Evolutionary conservation across 1,139 yeast species (phyloP).

Genomic region (Kazachstania sp.): DNA sequence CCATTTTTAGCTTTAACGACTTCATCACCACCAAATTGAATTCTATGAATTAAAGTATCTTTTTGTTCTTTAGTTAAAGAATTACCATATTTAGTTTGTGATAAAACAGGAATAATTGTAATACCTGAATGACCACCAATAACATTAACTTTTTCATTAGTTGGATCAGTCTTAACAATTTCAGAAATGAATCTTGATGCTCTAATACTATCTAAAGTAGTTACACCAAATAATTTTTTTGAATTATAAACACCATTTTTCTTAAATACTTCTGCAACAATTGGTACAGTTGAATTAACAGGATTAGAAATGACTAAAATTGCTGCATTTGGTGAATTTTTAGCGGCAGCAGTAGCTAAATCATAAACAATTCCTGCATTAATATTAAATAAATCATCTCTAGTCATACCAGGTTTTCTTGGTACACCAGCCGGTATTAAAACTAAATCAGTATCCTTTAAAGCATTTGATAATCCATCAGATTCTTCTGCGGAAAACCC

Average conservation of each 20-base stretch:
- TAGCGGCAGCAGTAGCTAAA: constrained; percentile 83
- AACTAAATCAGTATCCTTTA: constrained; percentile 77
- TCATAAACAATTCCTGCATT: constrained; percentile 94
- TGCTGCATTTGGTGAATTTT: constrained; percentile 79
- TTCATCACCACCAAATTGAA: constrained; percentile 98
- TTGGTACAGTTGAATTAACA: constrained; percentile 97
- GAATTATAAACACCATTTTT: constrained; percentile 84
- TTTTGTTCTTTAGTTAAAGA: constrained; percentile 44
- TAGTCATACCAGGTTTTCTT: constrained; percentile 98
- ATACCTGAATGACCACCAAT: constrained; percentile 99
- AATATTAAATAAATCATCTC: constrained; percentile 95
- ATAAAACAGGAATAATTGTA: constrained; percentile 91
- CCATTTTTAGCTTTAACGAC: constrained; percentile 98
- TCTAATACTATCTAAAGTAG: constrained; percentile 91
- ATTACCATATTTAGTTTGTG: constrained; percentile 53
- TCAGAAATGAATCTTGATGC: constrained; percentile 81
- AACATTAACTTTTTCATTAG: constrained; percentile 67
- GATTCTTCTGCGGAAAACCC: constrained; percentile 71
- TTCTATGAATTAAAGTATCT: constrained; percentile 78
- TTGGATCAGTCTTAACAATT: constrained; percentile 46
- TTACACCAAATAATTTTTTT: constrained; percentile 88
- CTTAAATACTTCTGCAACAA: constrained; percentile 91
- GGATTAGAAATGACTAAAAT: constrained; percentile 90
- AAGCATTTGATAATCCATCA: constrained; percentile 68
- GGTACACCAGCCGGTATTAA: constrained; percentile 99